Evolutionary conservation across 176 grass and related monocot genomes (phyloP), one percentile per base, ranked within the genome.

Genomic region (Avena eriantha): DNA sequence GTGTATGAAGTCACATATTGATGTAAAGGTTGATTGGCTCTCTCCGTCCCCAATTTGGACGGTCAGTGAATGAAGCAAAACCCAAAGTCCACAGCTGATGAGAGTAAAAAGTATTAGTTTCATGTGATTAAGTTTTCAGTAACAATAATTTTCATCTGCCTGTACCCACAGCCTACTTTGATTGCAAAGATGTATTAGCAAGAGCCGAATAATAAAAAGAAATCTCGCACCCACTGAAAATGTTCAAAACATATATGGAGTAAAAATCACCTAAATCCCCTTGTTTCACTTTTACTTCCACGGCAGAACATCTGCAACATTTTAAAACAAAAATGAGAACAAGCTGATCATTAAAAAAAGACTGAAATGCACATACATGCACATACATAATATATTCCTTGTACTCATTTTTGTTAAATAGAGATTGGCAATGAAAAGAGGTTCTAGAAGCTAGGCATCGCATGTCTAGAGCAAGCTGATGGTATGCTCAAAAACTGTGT

Each of bases 1-100:
- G 71, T 98, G 88, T 77, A 96, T 98, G 85, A 98, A 98, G 86
- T 98, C 97, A 87, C 92, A 86, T 50, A 98, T 98, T 73, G 93
- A 83, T 67, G 85, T 93, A 83, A 98, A 98, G 47, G 92, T 84
- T 60, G 83, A 85, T 55, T 98, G 94, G 86, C 92, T 94, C 59
- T 98, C 94, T 83, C 89, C 94, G 89, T 98, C 97, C 68, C 85
- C 92, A 39, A 98, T 86, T 91, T 85, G 88, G 15, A 93, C 87
- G 63, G 90, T 92, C 46, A 98, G 87, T 67, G 97, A 94, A 86
- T 98, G 97, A 80, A 98, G 85, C 66, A 98, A 86, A 82, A 96
- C 86, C 97, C 97, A 98, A 46, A 98, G 84, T 36, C 97, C 97
- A 79, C 97, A 98, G 70, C 97, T 96, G 88, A 86, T 82, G 29